Evolutionary conservation across 441 rosid genomes (phyloP), one percentile per base, ranked within the genome.

Genomic region (Theobroma grandiflorum): DNA sequence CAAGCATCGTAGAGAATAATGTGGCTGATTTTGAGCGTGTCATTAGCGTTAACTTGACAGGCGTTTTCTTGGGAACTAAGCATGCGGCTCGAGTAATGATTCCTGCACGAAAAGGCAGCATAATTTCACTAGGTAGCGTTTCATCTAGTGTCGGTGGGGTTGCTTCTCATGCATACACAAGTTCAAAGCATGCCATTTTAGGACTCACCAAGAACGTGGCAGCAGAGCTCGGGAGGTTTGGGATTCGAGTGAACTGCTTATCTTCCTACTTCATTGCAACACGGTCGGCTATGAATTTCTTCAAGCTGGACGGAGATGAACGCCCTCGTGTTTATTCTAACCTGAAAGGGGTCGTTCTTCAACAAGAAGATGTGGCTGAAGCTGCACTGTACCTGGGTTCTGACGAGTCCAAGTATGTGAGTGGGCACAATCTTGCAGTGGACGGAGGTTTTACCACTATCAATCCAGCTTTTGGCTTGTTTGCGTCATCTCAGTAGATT

Each of bases 141-240:
- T n/a, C 49, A 7, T 77, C 84, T 0, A 2, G 5, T 15, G 8
- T 74, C 1, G 82, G 50, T 42, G 82, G 79, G 1, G 61, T 80
- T 6, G 6, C 58, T 1, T 20, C 89, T 0, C 82, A 85, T 58
- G 74, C 81, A 1, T 89, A 88, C 68, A 22, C 76, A 0, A 18
- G 77, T 5, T 86, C 90, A 20, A 88, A 88, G 82, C 82, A 79
- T 35, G 89, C 83, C 0, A 82, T 86, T 53, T 82, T 81, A 2
- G 91, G 92, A 53, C 77, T 88, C 45, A 80, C 81, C 57, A 89
- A 84, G 85, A 86, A 81, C 78, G 52, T 85, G 52, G 77, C 88
- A 22, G 88, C 81, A 18, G 91, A 89, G 80, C 72, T 88, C 20
- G 89, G 92, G 66, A 72, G 77, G 47, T 38, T 81, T 4, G 89